Conservation (phyloP, 2,329 filamentous ascomycete genomes). For the Pleoardoris graminearum region DNA sequence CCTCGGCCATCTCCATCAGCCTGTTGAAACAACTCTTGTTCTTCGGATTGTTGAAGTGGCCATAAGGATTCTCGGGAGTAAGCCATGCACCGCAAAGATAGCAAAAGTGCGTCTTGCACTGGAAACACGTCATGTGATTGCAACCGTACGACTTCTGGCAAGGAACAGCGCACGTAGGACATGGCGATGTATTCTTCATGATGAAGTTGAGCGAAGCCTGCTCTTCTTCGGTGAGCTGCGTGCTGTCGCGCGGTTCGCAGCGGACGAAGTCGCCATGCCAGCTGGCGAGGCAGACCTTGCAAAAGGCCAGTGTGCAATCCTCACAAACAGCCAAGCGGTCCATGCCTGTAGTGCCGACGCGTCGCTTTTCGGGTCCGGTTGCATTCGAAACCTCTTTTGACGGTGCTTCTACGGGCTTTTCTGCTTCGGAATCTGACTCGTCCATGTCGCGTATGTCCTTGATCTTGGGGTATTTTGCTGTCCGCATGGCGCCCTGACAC, state of each 20-base stretch:
- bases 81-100: slow-evolving; percentile 93
- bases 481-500: slow-evolving; percentile 85
- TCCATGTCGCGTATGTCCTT: slow-evolving; percentile 45
- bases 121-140: slow-evolving; percentile 94
- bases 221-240: slow-evolving; percentile 80
- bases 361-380: slow-evolving; percentile 29
- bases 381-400: slow-evolving; percentile 9
- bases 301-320: slow-evolving; percentile 82
- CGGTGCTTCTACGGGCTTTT: slow-evolving; percentile 17
- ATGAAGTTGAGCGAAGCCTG: slow-evolving; percentile 86
- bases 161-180: slow-evolving; percentile 82
- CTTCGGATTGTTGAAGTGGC: slow-evolving; percentile 76
- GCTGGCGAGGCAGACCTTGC: slow-evolving; percentile 70
- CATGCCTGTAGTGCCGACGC: slow-evolving; percentile 50
- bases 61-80: slow-evolving; percentile 77
- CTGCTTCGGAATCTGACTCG: slow-evolving; percentile 47
- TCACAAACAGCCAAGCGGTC: slow-evolving; percentile 80
- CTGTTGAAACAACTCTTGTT: slow-evolving; percentile 75
- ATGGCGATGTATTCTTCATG: slow-evolving; percentile 77
- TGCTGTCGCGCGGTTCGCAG: slow-evolving; percentile 65
- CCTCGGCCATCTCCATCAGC: slow-evolving; percentile 86
- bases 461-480: slow-evolving; percentile 54
- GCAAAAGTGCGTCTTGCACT: slow-evolving; percentile 91
- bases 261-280: slow-evolving; percentile 94
- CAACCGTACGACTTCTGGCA: slow-evolving; percentile 91